Base-by-base conservation (phyloP, 2,329 filamentous ascomycete genomes). In the Coleophoma crateriformis region DNA sequence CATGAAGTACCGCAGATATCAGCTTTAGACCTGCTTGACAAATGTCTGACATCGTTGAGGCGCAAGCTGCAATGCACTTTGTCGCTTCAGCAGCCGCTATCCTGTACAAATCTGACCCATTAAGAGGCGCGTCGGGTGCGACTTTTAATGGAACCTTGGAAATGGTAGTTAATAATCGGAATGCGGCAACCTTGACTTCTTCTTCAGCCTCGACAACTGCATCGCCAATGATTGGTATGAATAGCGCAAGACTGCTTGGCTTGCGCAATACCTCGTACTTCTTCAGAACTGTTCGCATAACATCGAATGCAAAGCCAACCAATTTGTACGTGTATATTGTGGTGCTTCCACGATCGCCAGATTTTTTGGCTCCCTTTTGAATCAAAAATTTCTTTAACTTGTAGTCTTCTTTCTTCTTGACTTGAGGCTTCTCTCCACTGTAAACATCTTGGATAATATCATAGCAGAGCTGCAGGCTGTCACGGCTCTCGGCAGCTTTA, bases 381-480 rank as follows among this genome's bases (percentile, higher is more conserved):
- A 96, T 76, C 8, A 97, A 74, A 61, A 94, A 96, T 49, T 85
- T 83, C 63, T 78, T 83, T 42, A 84, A 74, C 54, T 76, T 78
- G 14, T 79, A 78, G 58, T 87, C 81, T 7, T 82, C 70, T 59
- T 78, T 81, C n/a, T 70, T 67, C 55, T 76, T 73, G 17, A 66
- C 71, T 61, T 72, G 65, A 7, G 72, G 74, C 58, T 74, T 79
- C 48, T 77, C 74, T 50, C 79, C 80, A 52, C 80, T 81, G 67
- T 96, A 95, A 1, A 89, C 87, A 54, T 91, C 85, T 63, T 95
- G 88, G 38, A 97, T 88, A 43, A 97, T 79, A 66, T 97, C 90
- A 64, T 96, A 97, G 66, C 91, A 96, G 67, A 99, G 96, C 0
- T 96, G 73, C n/a, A 99, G 72, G 38, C 92, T 84, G 57, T 96